Evolutionary conservation across 2,329 filamentous ascomycete species (phyloP).

Genomic region (Pseudocercospora fijiensis): DNA sequence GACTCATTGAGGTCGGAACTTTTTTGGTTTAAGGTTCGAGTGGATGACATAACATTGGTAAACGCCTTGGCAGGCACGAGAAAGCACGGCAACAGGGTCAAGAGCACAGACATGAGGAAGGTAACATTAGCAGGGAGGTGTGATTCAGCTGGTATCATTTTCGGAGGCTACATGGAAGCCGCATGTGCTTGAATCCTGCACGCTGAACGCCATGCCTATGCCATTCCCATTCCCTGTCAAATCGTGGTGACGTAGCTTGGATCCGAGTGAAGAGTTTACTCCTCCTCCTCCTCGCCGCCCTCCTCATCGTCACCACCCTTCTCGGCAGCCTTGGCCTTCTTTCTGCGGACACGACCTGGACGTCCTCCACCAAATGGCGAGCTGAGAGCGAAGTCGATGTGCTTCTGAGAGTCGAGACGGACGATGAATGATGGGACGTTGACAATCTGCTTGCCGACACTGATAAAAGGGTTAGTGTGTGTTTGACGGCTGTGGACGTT

Average conservation of each 20-base stretch:
- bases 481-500: background rate
- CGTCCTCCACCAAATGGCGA: slow-evolving; percentile 97
- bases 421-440: slow-evolving; percentile 99
- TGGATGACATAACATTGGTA: background rate
- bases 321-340: slow-evolving; percentile 98
- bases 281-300: slow-evolving; percentile 75
- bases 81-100: background rate
- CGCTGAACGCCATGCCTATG: slow-evolving; percentile 25
- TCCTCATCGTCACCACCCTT: slow-evolving; percentile 75
- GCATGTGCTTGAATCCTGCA: slow-evolving; percentile 13
- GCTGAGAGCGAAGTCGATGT: slow-evolving; percentile 98
- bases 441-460: slow-evolving; percentile 99
- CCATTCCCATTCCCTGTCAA: slow-evolving; percentile 24
- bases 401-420: slow-evolving; percentile 99
- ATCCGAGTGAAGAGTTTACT: slow-evolving; percentile 32
- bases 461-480: slow-evolving; percentile 36
- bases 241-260: slow-evolving; percentile 23
- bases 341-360: slow-evolving; percentile 95
- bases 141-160: slow-evolving; percentile 18
- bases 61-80: background rate
- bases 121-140: slow-evolving; percentile 10
- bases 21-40: background rate
- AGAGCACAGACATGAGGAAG: background rate
- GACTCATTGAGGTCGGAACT: slow-evolving; percentile 9
- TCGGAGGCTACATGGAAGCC: slow-evolving; percentile 16